Evolutionary conservation across 2,329 filamentous ascomycete species (phyloP).

Genomic region (Scorias spongiosa): DNA sequence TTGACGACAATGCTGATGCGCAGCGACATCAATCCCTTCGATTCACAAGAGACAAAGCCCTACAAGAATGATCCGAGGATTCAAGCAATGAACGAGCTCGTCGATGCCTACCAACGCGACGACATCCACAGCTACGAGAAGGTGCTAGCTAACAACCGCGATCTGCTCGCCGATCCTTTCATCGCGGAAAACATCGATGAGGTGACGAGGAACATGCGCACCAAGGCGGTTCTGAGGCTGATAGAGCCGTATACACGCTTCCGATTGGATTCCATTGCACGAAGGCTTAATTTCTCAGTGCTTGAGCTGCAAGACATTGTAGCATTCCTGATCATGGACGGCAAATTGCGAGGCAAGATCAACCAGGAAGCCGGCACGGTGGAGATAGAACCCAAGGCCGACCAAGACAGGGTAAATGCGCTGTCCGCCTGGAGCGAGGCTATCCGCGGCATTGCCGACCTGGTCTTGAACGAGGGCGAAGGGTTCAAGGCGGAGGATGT

Average conservation of each 20-base stretch:
- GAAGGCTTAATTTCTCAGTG: conserved; percentile 71
- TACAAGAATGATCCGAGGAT: conserved; percentile 94
- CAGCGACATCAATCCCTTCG: conserved; percentile 95
- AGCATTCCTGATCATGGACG: conserved; percentile 84
- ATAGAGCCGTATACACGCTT: conserved; percentile 92
- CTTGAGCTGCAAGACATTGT: conserved; percentile 87
- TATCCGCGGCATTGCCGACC: conserved; percentile 52
- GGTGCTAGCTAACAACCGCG: conserved; percentile 73
- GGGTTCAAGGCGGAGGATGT: conserved; percentile 43
- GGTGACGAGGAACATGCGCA: conserved; percentile 94
- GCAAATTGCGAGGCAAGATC: conserved; percentile 73
- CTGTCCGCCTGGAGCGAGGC: conserved; percentile 58
- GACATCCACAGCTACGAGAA: conserved; percentile 85
- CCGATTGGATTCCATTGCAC: conserved; percentile 73
- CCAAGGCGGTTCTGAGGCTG: conserved; percentile 82
- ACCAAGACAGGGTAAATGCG: conserved; percentile 58
- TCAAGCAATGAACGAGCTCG: conserved; percentile 89
- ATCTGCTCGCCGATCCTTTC: conserved; percentile 81
- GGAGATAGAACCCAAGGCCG: conserved; percentile 58
- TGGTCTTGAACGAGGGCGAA: conserved; percentile 64
- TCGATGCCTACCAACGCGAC: conserved; percentile 90
- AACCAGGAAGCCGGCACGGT: conserved; percentile 77
- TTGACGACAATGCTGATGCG: conserved; percentile 97
- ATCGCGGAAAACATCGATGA: conserved; percentile 99
- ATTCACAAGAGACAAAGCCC: conserved; percentile 96